phyloP scores from a whole-genome alignment of 1,284 basidiomycete genomes.

The Anthracocystis panici-leucophaei region DNA sequence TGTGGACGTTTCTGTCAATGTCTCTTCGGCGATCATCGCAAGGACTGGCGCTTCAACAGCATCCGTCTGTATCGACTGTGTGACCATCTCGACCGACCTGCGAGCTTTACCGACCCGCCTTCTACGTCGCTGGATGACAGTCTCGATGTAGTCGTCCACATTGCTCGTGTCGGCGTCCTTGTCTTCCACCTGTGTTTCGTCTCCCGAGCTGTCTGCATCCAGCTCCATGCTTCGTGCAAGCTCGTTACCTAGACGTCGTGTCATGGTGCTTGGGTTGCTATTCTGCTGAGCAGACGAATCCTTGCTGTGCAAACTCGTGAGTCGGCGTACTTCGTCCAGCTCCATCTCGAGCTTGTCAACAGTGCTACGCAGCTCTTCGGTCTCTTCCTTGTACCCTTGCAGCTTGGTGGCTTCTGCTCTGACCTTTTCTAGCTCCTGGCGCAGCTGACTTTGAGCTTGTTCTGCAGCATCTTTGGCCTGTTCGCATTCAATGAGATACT shows the following conservation, averaged over 20 bases:
- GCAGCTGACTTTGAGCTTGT: slow-evolving; percentile 13
- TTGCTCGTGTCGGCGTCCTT: slow-evolving; percentile 41
- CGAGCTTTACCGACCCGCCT: slow-evolving; percentile 44
- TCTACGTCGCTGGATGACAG: slow-evolving; percentile 46
- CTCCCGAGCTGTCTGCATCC: slow-evolving; percentile 33
- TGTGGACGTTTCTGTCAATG: not conserved
- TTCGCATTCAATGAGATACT: slow-evolving; percentile 44
- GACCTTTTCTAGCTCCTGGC: slow-evolving; percentile 35
- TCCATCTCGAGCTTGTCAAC: slow-evolving; percentile 52
- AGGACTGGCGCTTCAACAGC: slow-evolving; percentile 8
- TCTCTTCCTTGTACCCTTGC: slow-evolving; percentile 41
- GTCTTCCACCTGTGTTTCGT: slow-evolving; percentile 48
- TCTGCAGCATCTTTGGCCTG: slow-evolving; percentile 31
- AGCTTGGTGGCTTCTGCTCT: slow-evolving; percentile 28
- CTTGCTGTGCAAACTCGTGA: slow-evolving; percentile 37
- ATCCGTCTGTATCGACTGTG: slow-evolving; percentile 44
- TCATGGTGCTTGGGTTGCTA: slow-evolving; percentile 37
- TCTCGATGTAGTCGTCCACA: slow-evolving; percentile 50
- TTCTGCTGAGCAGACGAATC: slow-evolving; percentile 66
- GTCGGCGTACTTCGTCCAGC: slow-evolving; percentile 40
- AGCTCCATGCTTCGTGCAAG: slow-evolving; percentile 42
- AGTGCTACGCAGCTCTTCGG: slow-evolving; percentile 26
- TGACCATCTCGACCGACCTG: slow-evolving; percentile 38
- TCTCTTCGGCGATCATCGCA: not conserved
- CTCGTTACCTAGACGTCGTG: slow-evolving; percentile 41